Evolutionary conservation across 495 filamentous ascomycete genomes (phyloP).

Genomic region (Trichoderma gamsii): DNA sequence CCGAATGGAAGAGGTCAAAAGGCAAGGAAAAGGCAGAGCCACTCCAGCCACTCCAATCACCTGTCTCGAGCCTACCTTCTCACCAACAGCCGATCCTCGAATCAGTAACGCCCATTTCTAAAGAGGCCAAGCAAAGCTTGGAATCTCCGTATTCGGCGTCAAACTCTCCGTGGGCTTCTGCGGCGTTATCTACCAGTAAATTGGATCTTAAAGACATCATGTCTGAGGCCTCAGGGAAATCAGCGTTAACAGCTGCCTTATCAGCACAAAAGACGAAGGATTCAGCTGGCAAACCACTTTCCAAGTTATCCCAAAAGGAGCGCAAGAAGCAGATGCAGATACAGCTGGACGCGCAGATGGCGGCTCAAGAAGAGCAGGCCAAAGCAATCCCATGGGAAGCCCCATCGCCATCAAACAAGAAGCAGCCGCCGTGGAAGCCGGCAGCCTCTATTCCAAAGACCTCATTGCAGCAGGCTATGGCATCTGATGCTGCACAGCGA

Average conservation of each 20-base stretch:
- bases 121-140: not conserved
- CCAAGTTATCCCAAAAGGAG: constrained; percentile 81
- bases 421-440: constrained; percentile 69
- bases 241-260: constrained; percentile 68
- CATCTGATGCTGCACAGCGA: constrained; percentile 34
- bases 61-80: not conserved
- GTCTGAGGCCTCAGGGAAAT: constrained; percentile 59
- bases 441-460: constrained; percentile 31
- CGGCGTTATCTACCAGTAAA: constrained; percentile 53
- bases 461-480: constrained; percentile 27
- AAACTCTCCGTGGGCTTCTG: constrained; percentile 55
- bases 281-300: constrained; percentile 28
- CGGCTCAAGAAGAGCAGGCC: constrained; percentile 41
- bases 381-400: constrained; percentile 32
- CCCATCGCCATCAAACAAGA: constrained; percentile 28
- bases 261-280: constrained; percentile 45
- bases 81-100: not conserved
- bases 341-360: constrained; percentile 54
- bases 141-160: constrained; percentile 16
- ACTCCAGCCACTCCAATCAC: constrained; percentile 9
- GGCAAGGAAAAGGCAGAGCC: constrained; percentile 10
- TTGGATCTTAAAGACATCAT: constrained; percentile 80
- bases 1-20: constrained; percentile 13
- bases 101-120: not conserved
- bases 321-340: constrained; percentile 71